phyloP scores from a whole-genome alignment of 2,329 filamentous ascomycete genomes.

The Botrytis byssoidea region DNA sequence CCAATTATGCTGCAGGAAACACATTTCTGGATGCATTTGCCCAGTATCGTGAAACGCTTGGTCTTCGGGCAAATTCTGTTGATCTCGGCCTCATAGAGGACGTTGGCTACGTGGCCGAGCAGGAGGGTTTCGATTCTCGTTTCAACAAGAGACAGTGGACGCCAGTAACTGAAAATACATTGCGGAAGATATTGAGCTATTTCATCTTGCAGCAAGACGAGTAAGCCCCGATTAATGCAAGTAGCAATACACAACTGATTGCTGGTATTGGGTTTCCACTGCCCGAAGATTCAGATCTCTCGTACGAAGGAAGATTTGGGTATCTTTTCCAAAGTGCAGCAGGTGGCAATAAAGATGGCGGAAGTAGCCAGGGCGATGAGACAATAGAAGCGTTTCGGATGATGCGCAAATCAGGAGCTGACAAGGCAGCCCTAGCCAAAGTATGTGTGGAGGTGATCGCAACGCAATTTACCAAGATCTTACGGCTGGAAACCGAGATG shows the following conservation, averaged over 20 bases:
- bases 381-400: conserved; percentile 25
- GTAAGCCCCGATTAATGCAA: conserved; percentile 22
- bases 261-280: conserved; percentile 35
- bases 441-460: conserved; percentile 30
- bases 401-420: conserved; percentile 24
- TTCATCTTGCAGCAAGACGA: conserved; percentile 36
- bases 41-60: not conserved
- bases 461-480: conserved; percentile 31
- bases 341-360: not conserved
- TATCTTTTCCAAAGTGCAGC: conserved; percentile 5
- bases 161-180: conserved; percentile 28
- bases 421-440: conserved; percentile 25
- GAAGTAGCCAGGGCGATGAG: conserved; percentile 21
- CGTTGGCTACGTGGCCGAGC: conserved; percentile 37
- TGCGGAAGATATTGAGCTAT: conserved; percentile 36
- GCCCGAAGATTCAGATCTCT: conserved; percentile 31
- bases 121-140: not conserved
- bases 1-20: conserved; percentile 53
- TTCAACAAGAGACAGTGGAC: not conserved
- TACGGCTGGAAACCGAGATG: conserved; percentile 34
- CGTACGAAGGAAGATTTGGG: conserved; percentile 34
- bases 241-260: conserved; percentile 35
- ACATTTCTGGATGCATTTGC: conserved; percentile 44
- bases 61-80: conserved; percentile 10
- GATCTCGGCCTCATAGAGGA: conserved; percentile 33